These are phyloP conservation scores for Diplodia seriata DNA, from an alignment of 2,329 filamentous ascomycete genomes.

Conservation along the genomic window DNA sequence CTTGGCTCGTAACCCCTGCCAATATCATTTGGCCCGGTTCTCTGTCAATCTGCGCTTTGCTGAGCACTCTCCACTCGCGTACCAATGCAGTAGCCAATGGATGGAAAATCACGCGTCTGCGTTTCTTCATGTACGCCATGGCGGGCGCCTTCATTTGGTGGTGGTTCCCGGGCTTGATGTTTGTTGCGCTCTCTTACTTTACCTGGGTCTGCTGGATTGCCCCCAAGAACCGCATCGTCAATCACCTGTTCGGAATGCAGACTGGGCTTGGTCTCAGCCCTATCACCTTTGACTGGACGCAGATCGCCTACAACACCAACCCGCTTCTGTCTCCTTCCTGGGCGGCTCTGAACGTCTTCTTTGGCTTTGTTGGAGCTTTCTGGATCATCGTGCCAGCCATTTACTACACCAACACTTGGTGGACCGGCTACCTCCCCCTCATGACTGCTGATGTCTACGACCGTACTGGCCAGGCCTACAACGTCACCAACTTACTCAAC, in stretches of 20 bases:
- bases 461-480: conserved; percentile 69
- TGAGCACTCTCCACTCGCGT: conserved; percentile 40
- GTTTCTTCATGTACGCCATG: conserved; percentile 39
- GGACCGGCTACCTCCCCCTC: conserved; percentile 42
- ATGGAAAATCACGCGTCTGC: conserved; percentile 39
- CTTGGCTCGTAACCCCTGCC: conserved; percentile 40
- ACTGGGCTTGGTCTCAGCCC: conserved; percentile 39
- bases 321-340: conserved; percentile 45
- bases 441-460: conserved; percentile 60
- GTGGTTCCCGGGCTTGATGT: conserved; percentile 41
- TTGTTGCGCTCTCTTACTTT: conserved; percentile 38
- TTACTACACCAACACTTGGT: conserved; percentile 63
- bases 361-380: conserved; percentile 53
- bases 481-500: conserved; percentile 58
- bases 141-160: conserved; percentile 39
- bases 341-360: conserved; percentile 53
- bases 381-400: conserved; percentile 53
- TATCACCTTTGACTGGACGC: conserved; percentile 42
- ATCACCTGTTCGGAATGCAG: conserved; percentile 40
- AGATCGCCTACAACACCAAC: conserved; percentile 34
- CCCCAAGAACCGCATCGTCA: conserved; percentile 40
- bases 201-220: conserved; percentile 41
- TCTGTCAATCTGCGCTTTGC: conserved; percentile 38
- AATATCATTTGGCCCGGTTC: conserved; percentile 41
- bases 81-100: conserved; percentile 38